Base-by-base conservation (phyloP, 371 early-diverging fungal genomes). In the Mucor saturninus region DNA sequence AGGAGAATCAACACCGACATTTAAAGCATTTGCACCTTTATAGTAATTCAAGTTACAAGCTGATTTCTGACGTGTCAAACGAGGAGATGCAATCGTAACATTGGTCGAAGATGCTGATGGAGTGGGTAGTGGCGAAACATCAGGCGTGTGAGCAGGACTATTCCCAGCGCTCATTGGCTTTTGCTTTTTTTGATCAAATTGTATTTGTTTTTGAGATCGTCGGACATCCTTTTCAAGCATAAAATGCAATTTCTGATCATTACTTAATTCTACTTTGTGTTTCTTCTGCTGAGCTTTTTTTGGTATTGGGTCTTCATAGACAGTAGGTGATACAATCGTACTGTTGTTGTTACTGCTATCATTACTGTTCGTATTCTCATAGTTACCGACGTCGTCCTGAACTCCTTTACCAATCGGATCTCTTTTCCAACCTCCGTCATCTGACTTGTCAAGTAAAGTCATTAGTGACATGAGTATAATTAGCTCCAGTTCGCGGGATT, bases 391-490 rank as follows among this genome's bases (percentile, higher is more conserved):
- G 31, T 40, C 46, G 9, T 63, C 72, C 37, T 57, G 58, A 31
- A 57, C 49, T 11, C 66, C 69, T 29, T 50, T 45, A 13, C 64
- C 61, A 14, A 71, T 63, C 0, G 60, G 39, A 21, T 69, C 70
- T 55, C 49, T 60, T 52, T 71, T 71, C 76, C 74, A 74, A 14
- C 63, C 48, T 21, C 63, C 65, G 32, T 73, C 77, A 46, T 77
- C 74, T 2, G 74, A 64, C 51, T 80, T 80, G 42, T 80, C 81
- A 29, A 80, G 66, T n/a, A 80, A 51, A 28, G 72, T 77, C 64
- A 80, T 59, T 30, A 80, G 54, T 8, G 74, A 71, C 43, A 71
- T 71, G 40, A 75, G 42, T 26, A 77, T 49, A 2, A 73, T 38
- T 2, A 75, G 60, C 26, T 75, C 74, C 13, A 80, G 54, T 37